These are phyloP conservation scores for Septoria petroselini DNA, from an alignment of 2,329 filamentous ascomycete species.

Conservation along the genomic window DNA sequence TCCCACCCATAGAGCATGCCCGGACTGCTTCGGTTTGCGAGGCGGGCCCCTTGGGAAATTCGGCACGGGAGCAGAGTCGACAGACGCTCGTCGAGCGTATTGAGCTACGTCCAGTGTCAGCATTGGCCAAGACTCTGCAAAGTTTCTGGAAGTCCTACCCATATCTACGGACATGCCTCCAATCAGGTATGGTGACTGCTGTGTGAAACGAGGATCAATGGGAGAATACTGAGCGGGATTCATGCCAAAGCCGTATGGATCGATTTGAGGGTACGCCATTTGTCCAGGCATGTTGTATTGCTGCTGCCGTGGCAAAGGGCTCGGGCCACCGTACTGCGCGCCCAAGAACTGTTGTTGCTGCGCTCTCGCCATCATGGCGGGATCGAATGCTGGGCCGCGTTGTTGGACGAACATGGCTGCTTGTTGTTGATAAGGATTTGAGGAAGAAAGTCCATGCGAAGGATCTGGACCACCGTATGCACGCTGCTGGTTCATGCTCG, in stretches of 20 bases:
- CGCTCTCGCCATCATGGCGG: conserved; percentile 22
- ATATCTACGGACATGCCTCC: conserved; percentile 22
- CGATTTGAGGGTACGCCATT: conserved; percentile 26
- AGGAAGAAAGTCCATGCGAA: conserved; percentile 16
- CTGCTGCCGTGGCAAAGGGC: conserved; percentile 22
- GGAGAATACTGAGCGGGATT: conserved; percentile 25
- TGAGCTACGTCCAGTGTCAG: conserved; percentile 18
- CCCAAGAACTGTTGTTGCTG: conserved; percentile 27
- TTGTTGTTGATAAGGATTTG: conserved; percentile 11
- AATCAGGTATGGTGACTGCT: conserved; percentile 22
- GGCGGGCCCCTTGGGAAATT: conserved; percentile 58
- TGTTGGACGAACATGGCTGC: conserved; percentile 26
- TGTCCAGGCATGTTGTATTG: conserved; percentile 25
- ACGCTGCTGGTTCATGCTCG: conserved; percentile 12
- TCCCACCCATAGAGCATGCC: conserved; percentile 92
- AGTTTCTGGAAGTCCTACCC: conserved; percentile 8
- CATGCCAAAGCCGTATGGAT: conserved; percentile 30
- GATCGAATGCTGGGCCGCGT: conserved; percentile 24
- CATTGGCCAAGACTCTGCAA: no score
- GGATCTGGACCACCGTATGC: conserved; percentile 20
- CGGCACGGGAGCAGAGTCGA: conserved; percentile 31
- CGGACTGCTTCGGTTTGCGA: conserved; percentile 65
- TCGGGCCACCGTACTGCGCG: conserved; percentile 23
- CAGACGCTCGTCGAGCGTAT: conserved; percentile 25
- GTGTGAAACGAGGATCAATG: conserved; percentile 28